Percentiles rank a stretch among this genome's conserved stretches.
Conservation (phyloP, 441 rosid genomes). For the Bruguiera hainesii region DNA sequence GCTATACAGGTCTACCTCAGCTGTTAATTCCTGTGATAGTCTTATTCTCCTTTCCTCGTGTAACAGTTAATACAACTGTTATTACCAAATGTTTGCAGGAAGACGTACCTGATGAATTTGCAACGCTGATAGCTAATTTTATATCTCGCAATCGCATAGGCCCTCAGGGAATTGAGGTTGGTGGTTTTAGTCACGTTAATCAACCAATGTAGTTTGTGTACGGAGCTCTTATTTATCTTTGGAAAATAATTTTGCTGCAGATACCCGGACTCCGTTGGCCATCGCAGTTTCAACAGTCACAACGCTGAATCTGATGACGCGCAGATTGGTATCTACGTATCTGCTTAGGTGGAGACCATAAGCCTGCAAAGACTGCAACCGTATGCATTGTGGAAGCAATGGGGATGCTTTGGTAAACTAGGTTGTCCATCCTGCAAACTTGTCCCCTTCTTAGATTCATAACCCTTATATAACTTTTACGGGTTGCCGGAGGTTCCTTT, state of each 20-base stretch:
- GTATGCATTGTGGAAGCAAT: no score
- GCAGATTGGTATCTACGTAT: no score
- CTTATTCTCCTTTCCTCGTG: neutral
- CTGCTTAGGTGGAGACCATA: no score
- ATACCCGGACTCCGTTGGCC: slow-evolving; percentile 58
- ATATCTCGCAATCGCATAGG: slow-evolving; percentile 80
- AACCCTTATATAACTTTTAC: no score
- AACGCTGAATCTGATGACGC: no score
- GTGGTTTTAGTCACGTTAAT: neutral
- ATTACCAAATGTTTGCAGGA: slow-evolving; percentile 47
- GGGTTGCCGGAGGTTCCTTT: no score
- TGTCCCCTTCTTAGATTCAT: no score
- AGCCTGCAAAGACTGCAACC: no score
- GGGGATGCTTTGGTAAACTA: no score
- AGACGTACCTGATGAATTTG: slow-evolving; percentile 91
- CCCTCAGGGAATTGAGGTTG: slow-evolving; percentile 82
- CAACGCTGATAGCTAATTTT: slow-evolving; percentile 56
- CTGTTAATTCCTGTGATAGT: neutral
- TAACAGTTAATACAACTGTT: neutral
- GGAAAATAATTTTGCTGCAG: slow-evolving; percentile 36
- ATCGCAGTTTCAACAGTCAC: neutral
- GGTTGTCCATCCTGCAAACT: no score
- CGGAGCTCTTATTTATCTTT: neutral
- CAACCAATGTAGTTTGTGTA: no score
- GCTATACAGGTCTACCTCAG: slow-evolving; percentile 76